These are phyloP conservation scores for Pyricularia grisea DNA, from an alignment of 2,329 filamentous ascomycete genomes.

Conservation along the genomic window DNA sequence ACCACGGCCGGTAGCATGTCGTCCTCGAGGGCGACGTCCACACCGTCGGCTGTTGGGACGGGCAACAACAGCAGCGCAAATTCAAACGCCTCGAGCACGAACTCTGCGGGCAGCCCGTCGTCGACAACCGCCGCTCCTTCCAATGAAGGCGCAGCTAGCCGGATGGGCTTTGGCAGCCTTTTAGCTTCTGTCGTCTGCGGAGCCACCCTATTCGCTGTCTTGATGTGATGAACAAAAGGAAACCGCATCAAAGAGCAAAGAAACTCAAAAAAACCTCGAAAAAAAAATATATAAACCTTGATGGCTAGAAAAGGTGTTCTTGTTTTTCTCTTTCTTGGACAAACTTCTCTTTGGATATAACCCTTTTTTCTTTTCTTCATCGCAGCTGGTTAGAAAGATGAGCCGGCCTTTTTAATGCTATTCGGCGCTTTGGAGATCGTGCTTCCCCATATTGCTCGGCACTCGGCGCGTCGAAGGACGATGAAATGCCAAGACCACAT, in stretches of 20 bases:
- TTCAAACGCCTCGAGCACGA: neutral
- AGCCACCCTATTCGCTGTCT: neutral
- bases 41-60: neutral
- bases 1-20: neutral
- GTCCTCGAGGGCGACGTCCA: neutral
- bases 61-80: neutral
- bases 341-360: neutral
- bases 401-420: neutral
- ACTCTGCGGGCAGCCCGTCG: no score
- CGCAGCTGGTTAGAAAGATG: neutral
- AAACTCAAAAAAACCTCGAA: neutral
- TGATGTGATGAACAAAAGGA: neutral
- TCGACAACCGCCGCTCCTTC: neutral
- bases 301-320: neutral
- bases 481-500: neutral
- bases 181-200: neutral
- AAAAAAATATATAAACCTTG: neutral
- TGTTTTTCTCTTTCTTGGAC: neutral
- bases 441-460: neutral
- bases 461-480: neutral
- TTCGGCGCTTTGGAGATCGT: neutral
- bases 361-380: constrained; percentile 4
- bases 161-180: neutral
- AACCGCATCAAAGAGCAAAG: neutral
- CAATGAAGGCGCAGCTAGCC: neutral